A percentile compares a stretch with the other conserved stretches of the same genome.
Evolutionary conservation across 352 stramenopile genomes (phyloP).

Genomic region (Thraustochytrium striatum): DNA sequence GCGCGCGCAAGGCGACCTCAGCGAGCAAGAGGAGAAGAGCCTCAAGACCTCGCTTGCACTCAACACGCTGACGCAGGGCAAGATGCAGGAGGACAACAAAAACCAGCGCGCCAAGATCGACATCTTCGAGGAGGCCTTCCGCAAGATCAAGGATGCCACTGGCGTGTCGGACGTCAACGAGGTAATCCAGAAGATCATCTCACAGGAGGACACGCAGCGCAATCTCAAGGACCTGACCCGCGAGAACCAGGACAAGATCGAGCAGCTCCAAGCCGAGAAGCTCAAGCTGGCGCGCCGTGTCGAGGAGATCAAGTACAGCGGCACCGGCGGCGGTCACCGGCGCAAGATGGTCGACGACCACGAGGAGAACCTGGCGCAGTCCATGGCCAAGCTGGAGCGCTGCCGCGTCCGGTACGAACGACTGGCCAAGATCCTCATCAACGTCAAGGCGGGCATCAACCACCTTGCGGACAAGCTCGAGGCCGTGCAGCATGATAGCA

Average conservation of each 20-base stretch:
- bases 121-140: conserved; percentile 89
- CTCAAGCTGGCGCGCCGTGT: conserved; percentile 71
- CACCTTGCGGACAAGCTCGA: conserved; percentile 89
- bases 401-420: conserved; percentile 87
- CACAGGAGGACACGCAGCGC: conserved; percentile 85
- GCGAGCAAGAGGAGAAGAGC: conserved; percentile 65
- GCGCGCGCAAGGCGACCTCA: conserved; percentile 60
- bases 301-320: conserved; percentile 88
- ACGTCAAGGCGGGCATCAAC: conserved; percentile 85
- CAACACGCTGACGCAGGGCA: conserved; percentile 50
- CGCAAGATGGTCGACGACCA: conserved; percentile 37
- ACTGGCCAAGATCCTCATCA: conserved; percentile 82
- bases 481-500: conserved; percentile 67
- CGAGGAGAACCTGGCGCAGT: conserved; percentile 55
- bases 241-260: conserved; percentile 79
- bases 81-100: conserved; percentile 47
- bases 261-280: conserved; percentile 72
- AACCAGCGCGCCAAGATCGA: conserved; percentile 54
- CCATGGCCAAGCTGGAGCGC: conserved; percentile 83
- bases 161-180: conserved; percentile 91
- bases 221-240: conserved; percentile 82
- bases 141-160: conserved; percentile 90
- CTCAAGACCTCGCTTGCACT: conserved; percentile 57
- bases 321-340: conserved; percentile 53
- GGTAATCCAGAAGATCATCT: conserved; percentile 92